Conservation (phyloP, 768 basidiomycete species). For the Trametes coccinea region DNA sequence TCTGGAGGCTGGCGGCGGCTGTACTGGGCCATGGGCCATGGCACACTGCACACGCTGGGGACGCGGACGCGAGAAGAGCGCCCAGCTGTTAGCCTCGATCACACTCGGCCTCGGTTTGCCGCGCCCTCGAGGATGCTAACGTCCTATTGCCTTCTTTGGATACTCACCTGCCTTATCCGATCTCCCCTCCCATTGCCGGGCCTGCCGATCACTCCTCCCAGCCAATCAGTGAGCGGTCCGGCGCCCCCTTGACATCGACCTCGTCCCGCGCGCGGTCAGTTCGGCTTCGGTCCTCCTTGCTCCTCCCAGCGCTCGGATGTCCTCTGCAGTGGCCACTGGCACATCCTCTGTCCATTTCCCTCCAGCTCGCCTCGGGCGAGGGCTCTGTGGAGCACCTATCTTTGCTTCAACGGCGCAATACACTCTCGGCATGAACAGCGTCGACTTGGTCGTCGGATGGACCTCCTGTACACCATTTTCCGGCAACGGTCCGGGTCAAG, state of each 20-base stretch:
- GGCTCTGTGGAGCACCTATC: too few species aligned
- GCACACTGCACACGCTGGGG: too few species aligned
- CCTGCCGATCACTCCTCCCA: not conserved
- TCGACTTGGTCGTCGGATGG: too few species aligned
- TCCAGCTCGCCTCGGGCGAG: not conserved
- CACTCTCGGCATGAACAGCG: too few species aligned
- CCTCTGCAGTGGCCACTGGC: too few species aligned
- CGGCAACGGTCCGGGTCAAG: not conserved
- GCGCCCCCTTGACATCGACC: not conserved
- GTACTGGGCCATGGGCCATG: too few species aligned
- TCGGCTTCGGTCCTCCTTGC: not conserved
- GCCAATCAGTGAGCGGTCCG: conserved; percentile 4
- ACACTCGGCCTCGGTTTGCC: conserved; percentile 19
- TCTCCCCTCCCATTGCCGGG: not conserved
- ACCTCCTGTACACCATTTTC: not conserved
- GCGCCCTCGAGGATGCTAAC: not conserved
- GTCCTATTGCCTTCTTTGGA: conserved; percentile 1
- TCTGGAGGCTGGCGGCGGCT: too few species aligned
- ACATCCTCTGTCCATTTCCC: not conserved
- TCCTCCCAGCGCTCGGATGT: not conserved
- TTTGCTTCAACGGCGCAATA: too few species aligned
- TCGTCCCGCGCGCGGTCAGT: not conserved
- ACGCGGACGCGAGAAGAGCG: too few species aligned
- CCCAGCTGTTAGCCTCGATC: conserved; percentile 10
- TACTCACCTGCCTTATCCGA: conserved; percentile 10